phyloP scores from a whole-genome alignment of 805 yeast species.

The Monosporozyma servazzii region DNA sequence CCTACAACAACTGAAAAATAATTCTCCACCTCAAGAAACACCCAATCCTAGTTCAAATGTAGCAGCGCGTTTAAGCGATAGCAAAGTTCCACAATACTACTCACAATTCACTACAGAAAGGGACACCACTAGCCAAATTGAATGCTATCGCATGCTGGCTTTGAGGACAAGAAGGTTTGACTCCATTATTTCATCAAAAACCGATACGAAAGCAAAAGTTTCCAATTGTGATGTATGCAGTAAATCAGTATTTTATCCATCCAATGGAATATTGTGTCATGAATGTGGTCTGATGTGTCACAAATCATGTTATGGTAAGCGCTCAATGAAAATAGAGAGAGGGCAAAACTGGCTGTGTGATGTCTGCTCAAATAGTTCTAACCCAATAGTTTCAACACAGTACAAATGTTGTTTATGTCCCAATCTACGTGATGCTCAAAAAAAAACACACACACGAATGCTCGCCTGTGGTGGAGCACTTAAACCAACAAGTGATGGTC shows the following conservation, averaged over 20 bases:
- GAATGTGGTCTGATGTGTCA: slow-evolving; percentile 68
- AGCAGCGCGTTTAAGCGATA: neutral
- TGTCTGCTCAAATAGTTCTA: slow-evolving; percentile 59
- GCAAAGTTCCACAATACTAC: neutral
- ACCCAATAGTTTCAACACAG: slow-evolving; percentile 47
- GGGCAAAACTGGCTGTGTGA: slow-evolving; percentile 65
- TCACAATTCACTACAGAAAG: neutral
- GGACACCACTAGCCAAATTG: neutral
- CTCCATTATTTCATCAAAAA: neutral
- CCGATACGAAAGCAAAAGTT: neutral
- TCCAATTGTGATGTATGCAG: neutral
- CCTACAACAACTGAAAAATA: neutral
- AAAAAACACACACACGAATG: slow-evolving; percentile 36
- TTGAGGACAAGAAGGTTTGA: neutral
- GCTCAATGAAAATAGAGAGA: neutral
- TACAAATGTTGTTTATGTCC: slow-evolving; percentile 63
- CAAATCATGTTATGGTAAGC: slow-evolving; percentile 55
- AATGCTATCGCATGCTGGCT: neutral
- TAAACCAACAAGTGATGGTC: slow-evolving; percentile 55
- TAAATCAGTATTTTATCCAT: neutral
- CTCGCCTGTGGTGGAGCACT: slow-evolving; percentile 43
- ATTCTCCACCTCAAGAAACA: neutral
- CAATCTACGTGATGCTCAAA: slow-evolving; percentile 42
- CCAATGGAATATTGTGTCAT: slow-evolving; percentile 37
- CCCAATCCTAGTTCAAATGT: neutral